Base-by-base conservation (phyloP, 352 stramenopile genomes). In the Globisporangium viniferum region DNA sequence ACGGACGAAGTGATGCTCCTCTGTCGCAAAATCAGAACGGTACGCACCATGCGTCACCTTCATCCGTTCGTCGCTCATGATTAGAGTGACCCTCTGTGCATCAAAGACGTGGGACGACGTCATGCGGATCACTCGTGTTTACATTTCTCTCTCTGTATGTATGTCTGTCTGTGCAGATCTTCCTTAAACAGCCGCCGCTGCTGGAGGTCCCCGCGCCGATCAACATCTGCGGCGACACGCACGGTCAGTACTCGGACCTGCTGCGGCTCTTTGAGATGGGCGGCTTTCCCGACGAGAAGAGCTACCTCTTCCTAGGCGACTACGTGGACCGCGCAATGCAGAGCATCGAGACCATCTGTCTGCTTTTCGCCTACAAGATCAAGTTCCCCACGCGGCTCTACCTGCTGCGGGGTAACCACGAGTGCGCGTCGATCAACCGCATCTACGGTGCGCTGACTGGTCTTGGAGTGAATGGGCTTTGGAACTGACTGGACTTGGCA, bases 201-300 rank as follows among this genome's bases (percentile, higher is more conserved):
- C 79, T 99, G 48, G 94, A 98, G 77, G 72, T 98, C 31, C 88
- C 90, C 27, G 94, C 92, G 36, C 95, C 96, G 44, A 95, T 99
- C 70, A 98, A 98, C 73, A 98, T 99, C 41, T 73, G 67, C 49
- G 97, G 97, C 33, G 98, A 99, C 77, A 95, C 99, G 70, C 97
- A 99, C 70, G 89, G 96, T 36, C 97, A 99, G 82, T 99, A 98
- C 76, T 97, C 99, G 81, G 98, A 99, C 76, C 79, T 99, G 27
- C 85, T 98, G 68, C 95, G 99, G 71, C 81, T 99, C 27, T 99
- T 99, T 59, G 80, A 90, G 54, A 90, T 89, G 68, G 86, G 84
- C 63, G 88, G 92, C 44, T 98, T 98, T 73, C 91, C 87, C 22
- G 92, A 94, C 9, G 82, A 91, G 71, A 79, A 81, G 56, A 93